Conservation (phyloP, 441 rosid species). For the Daphne laureola region DNA sequence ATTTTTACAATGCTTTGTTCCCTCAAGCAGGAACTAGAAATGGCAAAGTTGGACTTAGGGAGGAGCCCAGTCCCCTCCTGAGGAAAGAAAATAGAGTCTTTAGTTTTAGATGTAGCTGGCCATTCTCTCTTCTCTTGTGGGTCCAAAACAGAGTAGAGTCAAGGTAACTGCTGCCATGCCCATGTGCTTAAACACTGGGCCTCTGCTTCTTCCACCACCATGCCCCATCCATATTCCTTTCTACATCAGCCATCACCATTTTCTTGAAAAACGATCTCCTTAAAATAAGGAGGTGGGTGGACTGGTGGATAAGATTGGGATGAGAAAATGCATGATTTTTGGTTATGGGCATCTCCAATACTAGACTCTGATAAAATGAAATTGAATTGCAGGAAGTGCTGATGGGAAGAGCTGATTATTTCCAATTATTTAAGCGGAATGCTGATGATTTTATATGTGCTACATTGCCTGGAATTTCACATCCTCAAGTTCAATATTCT, state of each 20-base stretch:
- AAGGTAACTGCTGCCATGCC: constrained; percentile 21
- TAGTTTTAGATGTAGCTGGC: constrained; percentile 16
- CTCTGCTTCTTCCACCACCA: constrained; percentile 25
- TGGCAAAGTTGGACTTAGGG: constrained; percentile 5
- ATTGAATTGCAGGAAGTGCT: constrained; percentile 62
- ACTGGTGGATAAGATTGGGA: too few relatives aligned
- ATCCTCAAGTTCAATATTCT: constrained; percentile 87
- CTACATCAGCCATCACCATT: constrained; percentile 10
- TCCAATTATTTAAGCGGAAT: constrained; percentile 72
- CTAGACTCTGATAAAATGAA: neutral
- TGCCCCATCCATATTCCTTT: constrained; percentile 19
- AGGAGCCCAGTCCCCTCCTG: too few relatives aligned
- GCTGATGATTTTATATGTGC: constrained; percentile 91
- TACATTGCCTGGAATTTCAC: constrained; percentile 79
- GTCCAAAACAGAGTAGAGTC: constrained; percentile 14
- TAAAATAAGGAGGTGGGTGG: too few relatives aligned
- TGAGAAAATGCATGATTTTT: too few relatives aligned
- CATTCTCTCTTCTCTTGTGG: constrained; percentile 18
- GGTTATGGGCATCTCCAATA: neutral
- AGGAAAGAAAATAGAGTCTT: too few relatives aligned
- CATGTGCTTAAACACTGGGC: constrained; percentile 51
- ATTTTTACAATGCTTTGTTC: constrained; percentile 11
- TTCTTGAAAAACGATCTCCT: constrained; percentile 14
- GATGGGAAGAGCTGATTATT: constrained; percentile 87
- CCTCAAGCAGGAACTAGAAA: constrained; percentile 21